phyloP scores from a whole-genome alignment of 106 monocot species.

The Ottelia alismoides region DNA sequence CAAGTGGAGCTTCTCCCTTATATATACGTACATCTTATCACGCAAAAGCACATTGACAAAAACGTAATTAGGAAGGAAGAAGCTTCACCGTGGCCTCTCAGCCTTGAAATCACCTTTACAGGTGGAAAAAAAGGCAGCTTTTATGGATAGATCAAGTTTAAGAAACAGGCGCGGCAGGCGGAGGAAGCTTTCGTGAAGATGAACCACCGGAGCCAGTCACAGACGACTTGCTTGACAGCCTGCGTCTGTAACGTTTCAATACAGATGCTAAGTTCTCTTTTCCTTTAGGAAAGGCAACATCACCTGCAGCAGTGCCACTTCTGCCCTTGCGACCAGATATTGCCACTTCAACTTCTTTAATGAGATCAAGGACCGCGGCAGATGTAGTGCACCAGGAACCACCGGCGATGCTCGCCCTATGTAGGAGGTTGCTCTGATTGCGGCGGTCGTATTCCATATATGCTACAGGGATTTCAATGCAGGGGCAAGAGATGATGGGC shows the following conservation, averaged over 20 bases:
- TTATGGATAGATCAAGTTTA: no score
- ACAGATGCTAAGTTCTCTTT: constrained; percentile 87
- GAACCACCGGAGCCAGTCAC: constrained; percentile 6
- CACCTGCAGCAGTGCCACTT: constrained; percentile 84
- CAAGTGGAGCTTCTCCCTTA: no score
- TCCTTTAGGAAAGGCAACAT: constrained; percentile 87
- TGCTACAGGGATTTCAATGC: constrained; percentile 24
- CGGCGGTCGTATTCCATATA: constrained; percentile 3
- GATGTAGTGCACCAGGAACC: constrained; percentile 29
- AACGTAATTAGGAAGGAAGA: no score
- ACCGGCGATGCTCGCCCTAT: not conserved
- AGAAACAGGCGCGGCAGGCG: not conserved
- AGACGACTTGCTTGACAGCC: constrained; percentile 40
- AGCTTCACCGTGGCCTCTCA: no score
- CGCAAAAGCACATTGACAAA: no score
- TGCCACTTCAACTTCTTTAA: constrained; percentile 64
- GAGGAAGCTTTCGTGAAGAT: constrained; percentile 12
- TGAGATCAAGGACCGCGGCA: constrained; percentile 38
- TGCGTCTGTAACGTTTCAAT: constrained; percentile 67
- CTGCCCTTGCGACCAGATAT: constrained; percentile 67
- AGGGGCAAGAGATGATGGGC: constrained; percentile 30
- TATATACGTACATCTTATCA: no score
- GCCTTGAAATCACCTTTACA: no score
- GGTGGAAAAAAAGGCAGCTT: no score
- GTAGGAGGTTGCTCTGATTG: constrained; percentile 4